Base-by-base conservation (phyloP, 2,329 filamentous ascomycete species). In the Hymenoscyphus occultus region DNA sequence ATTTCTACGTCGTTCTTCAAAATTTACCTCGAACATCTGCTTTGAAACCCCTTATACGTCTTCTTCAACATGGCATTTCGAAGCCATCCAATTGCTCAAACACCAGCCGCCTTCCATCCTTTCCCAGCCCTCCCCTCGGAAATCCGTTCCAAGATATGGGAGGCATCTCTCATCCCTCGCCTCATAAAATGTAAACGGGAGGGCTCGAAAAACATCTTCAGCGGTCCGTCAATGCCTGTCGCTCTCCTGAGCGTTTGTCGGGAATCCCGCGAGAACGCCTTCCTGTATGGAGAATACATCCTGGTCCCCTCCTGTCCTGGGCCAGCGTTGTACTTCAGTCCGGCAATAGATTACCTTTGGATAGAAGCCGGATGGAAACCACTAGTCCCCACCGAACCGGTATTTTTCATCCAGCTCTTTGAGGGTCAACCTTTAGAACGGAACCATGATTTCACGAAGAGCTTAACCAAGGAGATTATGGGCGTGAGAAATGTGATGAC, bases 321-420 rank as follows among this genome's bases (percentile, higher is more conserved):
- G 5, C 7, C 32, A 7, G 39, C 28, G 1, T 28, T 65, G 5
- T 63, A 65, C 22, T 65, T 63, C 56, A 65, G 64, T 19, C 64
- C 58, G 5, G 60, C 56, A 12, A 12, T 56, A 31, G 64, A 65
- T 42, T 69, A 65, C 59, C 60, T 72, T 1, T 66, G 67, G 56
- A 69, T 72, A 54, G 69, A 72, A 60, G 67, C 69, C 22, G 64
- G 65, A 3, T 71, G 70, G 71, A 63, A 56, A 19, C 42, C 63
- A 28, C 39, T 65, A 7, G 56, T 62, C 31, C 42, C n/a, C 10
- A 39, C 14, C 16, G 19, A 28, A 14, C 28, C 35, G 9, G 9
- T 35, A 35, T 35, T 35, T 7, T 10, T 7, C 5, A 35, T 35
- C 35, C 35, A 35, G 4, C 9, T 35, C 3, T 7, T 35, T 35